A percentile compares a stretch with the other conserved stretches of the same genome.
Conservation (phyloP, 2,329 filamentous ascomycete genomes). For the Verticillium zaregamsianum region DNA sequence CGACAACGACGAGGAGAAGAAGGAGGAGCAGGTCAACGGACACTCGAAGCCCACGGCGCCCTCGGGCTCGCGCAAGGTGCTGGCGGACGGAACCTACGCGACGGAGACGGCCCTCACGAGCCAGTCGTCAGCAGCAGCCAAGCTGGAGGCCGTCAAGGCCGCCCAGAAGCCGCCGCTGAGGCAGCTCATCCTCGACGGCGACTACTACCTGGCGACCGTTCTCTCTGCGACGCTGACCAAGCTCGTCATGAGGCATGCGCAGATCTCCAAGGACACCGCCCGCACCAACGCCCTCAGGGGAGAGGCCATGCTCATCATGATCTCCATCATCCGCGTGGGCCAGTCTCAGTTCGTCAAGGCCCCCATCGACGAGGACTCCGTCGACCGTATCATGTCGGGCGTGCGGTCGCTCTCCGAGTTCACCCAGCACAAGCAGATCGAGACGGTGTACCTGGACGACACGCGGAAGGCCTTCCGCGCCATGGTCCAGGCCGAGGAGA, state of each 20-base stretch:
- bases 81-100: constrained; percentile 95
- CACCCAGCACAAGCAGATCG: constrained; percentile 81
- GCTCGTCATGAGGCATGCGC: constrained; percentile 93
- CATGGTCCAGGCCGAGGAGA: constrained; percentile 96
- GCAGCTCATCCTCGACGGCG: constrained; percentile 92
- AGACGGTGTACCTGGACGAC: constrained; percentile 89
- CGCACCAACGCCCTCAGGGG: constrained; percentile 92
- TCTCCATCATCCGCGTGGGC: constrained; percentile 94
- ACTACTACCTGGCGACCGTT: constrained; percentile 93
- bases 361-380: constrained; percentile 93
- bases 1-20: constrained; percentile 61
- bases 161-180: constrained; percentile 93
- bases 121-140: constrained; percentile 82
- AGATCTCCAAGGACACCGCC: constrained; percentile 80
- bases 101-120: constrained; percentile 95
- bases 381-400: constrained; percentile 98
- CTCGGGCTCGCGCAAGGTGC: constrained; percentile 82
- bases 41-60: constrained; percentile 71
- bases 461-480: constrained; percentile 93
- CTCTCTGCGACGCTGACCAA: constrained; percentile 96
- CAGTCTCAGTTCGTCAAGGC: constrained; percentile 99
- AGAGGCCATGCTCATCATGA: constrained; percentile 99
- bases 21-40: constrained; percentile 69
- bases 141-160: constrained; percentile 92
- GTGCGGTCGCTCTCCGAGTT: constrained; percentile 91